These are phyloP conservation scores for Akanthomyces lecanii DNA, from an alignment of 2,329 filamentous ascomycete genomes.

Conservation along the genomic window DNA sequence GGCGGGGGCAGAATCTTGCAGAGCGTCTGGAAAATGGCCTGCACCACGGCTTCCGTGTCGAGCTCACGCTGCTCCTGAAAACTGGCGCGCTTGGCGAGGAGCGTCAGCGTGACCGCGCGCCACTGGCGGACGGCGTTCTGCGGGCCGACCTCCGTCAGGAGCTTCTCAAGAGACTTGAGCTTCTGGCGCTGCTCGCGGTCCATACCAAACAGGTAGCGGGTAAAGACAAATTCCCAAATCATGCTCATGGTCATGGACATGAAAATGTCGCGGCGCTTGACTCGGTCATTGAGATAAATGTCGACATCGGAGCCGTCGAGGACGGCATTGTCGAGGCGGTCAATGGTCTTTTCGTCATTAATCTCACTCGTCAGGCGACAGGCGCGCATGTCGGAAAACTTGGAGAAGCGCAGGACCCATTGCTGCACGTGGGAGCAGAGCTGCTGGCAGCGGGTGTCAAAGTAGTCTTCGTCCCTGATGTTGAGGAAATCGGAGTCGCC, in stretches of 20 bases:
- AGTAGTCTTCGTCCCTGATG: constrained; percentile 87
- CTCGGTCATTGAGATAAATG: constrained; percentile 78
- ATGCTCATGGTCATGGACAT: constrained; percentile 99
- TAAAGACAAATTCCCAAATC: constrained; percentile 99
- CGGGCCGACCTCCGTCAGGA: constrained; percentile 82
- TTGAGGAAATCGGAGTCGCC: constrained; percentile 70
- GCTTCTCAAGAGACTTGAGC: constrained; percentile 92
- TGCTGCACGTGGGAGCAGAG: constrained; percentile 94
- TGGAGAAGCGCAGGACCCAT: constrained; percentile 97
- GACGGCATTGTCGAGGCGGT: constrained; percentile 89
- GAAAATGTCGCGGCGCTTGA: constrained; percentile 87
- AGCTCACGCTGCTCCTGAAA: constrained; percentile 79
- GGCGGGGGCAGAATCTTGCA: constrained; percentile 84
- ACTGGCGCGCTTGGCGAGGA: constrained; percentile 74
- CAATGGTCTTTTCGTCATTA: constrained; percentile 87
- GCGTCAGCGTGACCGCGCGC: constrained; percentile 90
- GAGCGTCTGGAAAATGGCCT: constrained; percentile 76
- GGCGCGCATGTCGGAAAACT: constrained; percentile 88
- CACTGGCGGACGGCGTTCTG: constrained; percentile 88
- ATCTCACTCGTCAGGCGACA: constrained; percentile 82
- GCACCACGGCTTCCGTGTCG: constrained; percentile 93
- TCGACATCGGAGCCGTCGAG: constrained; percentile 94
- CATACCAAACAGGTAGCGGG: constrained; percentile 96
- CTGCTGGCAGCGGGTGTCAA: constrained; percentile 88
- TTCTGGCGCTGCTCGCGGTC: constrained; percentile 96